A percentile compares a stretch with the other conserved stretches of the same genome.
These are phyloP conservation scores for Phialophora expanda DNA, from an alignment of 2,329 filamentous ascomycete genomes.

Conservation along the genomic window DNA sequence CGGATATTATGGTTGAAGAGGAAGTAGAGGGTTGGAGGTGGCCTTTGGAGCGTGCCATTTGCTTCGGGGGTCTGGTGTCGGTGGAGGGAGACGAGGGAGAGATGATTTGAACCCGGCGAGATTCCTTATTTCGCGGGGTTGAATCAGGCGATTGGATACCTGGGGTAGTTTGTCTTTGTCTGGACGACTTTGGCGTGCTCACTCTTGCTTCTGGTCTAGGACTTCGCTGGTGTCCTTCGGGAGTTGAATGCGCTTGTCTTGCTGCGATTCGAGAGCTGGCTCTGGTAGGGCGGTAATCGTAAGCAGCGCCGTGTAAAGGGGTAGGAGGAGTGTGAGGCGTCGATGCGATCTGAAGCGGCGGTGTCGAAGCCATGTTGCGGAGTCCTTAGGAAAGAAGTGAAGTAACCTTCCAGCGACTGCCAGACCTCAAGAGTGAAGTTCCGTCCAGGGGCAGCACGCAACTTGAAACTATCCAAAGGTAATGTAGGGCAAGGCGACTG, in stretches of 20 bases:
- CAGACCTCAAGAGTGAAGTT: constrained; percentile 5
- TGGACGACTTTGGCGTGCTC: constrained; percentile 29
- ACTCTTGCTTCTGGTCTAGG: constrained; percentile 12
- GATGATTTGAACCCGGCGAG: constrained; percentile 34
- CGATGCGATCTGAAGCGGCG: constrained; percentile 45
- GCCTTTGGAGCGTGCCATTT: constrained; percentile 37
- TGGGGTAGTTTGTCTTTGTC: constrained; percentile 9
- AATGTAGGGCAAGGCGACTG: not conserved
- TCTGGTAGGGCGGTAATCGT: constrained; percentile 44
- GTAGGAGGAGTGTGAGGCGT: constrained; percentile 48
- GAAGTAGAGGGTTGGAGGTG: constrained; percentile 39
- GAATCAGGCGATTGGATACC: constrained; percentile 34
- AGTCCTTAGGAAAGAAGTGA: constrained; percentile 16
- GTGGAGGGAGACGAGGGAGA: constrained; percentile 35
- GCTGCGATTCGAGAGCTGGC: constrained; percentile 29
- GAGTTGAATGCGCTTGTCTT: constrained; percentile 23
- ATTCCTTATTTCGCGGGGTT: constrained; percentile 36
- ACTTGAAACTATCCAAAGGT: not conserved
- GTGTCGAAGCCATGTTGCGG: constrained; percentile 52
- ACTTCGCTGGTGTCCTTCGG: constrained; percentile 22
- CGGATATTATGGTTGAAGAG: constrained; percentile 43
- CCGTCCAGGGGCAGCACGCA: not conserved
- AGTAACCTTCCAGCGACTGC: constrained; percentile 17
- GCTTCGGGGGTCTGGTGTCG: constrained; percentile 30
- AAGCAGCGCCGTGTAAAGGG: constrained; percentile 53